Evolutionary conservation across 2,329 filamentous ascomycete genomes (phyloP), one percentile per base, ranked within the genome.

Genomic region (Aspergillus ibericus): DNA sequence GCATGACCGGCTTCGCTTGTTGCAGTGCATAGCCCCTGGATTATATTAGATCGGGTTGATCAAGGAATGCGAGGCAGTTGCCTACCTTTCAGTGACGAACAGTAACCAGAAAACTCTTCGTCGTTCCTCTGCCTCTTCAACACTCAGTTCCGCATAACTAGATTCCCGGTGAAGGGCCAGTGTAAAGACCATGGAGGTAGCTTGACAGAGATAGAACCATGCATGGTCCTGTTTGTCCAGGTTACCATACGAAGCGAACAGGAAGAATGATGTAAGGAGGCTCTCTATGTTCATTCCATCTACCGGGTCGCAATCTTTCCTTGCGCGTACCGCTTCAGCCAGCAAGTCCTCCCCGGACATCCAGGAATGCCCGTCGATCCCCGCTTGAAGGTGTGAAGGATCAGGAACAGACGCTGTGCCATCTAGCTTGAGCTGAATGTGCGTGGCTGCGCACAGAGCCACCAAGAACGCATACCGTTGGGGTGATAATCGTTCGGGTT

Each of bases 191-290:
- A 93, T 80, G 5, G 90, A 92, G 1, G 86, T 88, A 5, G 89
- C 88, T 74, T 95, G 90, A 25, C 90, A 86, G 9, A 93, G 78
- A 70, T 91, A 86, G 69, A 87, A 92, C 90, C 90, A 93, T 1
- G 89, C 90, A 72, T 87, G 87, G 62, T 89, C 86, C 71, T 92
- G 88, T 71, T 87, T 81, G 62, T 92, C 88, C 48, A 91, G 77
- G 36, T 85, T 88, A 60, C 89, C 88, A 71, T 88, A 85, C 58
- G 87, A 88, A 36, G 85, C 88, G 66, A 91, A 92, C 25, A 93
- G 72, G 72, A 93, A 92, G 74, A 90, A 92, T 55, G 88, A 92
- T n/a, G 88, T 91, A 59, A 87, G 85, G 10, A 79, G 70, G 8
- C 68, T 73, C 46, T 75, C 72, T 20, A 78, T 63, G 18, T 68